Evolutionary conservation across 2,329 filamentous ascomycete genomes (phyloP).

Genomic region (Colletotrichum trifolii): DNA sequence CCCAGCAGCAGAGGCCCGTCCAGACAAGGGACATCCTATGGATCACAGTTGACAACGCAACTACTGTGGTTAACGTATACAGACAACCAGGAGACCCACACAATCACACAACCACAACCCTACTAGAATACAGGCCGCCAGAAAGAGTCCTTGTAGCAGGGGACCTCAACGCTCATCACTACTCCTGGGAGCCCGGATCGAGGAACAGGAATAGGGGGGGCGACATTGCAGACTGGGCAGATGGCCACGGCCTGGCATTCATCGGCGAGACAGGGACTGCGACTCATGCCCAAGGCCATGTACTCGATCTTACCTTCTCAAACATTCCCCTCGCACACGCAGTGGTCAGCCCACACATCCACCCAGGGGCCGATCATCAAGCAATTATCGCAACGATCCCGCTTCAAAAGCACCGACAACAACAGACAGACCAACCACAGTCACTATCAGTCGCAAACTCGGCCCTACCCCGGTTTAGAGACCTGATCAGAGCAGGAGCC

Average conservation of each 20-base stretch:
- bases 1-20: too few relatives aligned
- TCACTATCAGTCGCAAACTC: neutral
- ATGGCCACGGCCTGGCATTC: neutral
- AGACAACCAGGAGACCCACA: too few relatives aligned
- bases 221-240: neutral
- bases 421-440: neutral
- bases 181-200: neutral
- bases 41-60: too few relatives aligned
- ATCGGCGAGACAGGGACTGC: neutral
- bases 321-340: too few relatives aligned
- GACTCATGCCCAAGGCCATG: neutral
- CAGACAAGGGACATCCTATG: too few relatives aligned
- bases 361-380: constrained; percentile 8
- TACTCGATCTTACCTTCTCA: constrained; percentile 12
- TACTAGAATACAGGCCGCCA: neutral
- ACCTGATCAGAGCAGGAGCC: too few relatives aligned
- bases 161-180: constrained; percentile 3
- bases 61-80: too few relatives aligned
- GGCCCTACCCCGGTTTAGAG: neutral
- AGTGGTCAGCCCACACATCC: constrained; percentile 1
- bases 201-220: neutral
- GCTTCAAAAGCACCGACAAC: neutral
- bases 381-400: neutral
- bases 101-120: too few relatives aligned
- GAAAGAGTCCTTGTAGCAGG: neutral